Conservation (phyloP, 2,329 filamentous ascomycete genomes). For the Cytospora leucostoma region DNA sequence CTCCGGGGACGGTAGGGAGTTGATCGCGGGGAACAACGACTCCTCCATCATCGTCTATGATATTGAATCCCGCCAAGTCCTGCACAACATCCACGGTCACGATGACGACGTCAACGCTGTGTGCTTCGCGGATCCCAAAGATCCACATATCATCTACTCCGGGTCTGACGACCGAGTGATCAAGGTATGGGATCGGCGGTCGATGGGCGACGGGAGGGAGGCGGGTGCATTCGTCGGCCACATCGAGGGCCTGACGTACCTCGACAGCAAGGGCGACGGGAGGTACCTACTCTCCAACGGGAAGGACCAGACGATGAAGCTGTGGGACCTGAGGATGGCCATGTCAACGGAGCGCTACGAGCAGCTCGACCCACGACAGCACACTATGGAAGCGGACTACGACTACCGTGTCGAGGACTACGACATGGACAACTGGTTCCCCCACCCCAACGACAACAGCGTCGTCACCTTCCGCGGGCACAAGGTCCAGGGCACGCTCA, state of each 20-base stretch:
- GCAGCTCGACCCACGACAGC: constrained; percentile 55
- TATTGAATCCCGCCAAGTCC: constrained; percentile 74
- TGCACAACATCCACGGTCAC: constrained; percentile 78
- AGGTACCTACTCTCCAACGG: constrained; percentile 89
- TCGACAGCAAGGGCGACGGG: constrained; percentile 70
- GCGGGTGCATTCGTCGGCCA: constrained; percentile 68
- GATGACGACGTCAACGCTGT: constrained; percentile 93
- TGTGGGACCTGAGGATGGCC: constrained; percentile 94
- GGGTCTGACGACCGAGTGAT: constrained; percentile 93
- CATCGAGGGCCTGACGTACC: constrained; percentile 66
- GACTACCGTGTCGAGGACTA: constrained; percentile 75
- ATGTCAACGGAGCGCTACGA: constrained; percentile 69
- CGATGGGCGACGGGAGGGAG: constrained; percentile 79
- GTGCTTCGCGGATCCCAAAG: constrained; percentile 86
- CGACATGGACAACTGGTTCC: constrained; percentile 65
- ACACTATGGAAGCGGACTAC: constrained; percentile 60
- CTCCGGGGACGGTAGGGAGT: constrained; percentile 84
- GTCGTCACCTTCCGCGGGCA: constrained; percentile 93
- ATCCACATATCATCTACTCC: constrained; percentile 92
- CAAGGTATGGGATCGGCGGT: constrained; percentile 94
- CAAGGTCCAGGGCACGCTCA: constrained; percentile 83
- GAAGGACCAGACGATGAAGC: constrained; percentile 96
- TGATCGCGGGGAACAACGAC: constrained; percentile 84
- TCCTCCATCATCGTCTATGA: constrained; percentile 87
- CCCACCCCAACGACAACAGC: constrained; percentile 83